Conservation (phyloP, 2,329 filamentous ascomycete species). For the Tolypocladium sp. region DNA sequence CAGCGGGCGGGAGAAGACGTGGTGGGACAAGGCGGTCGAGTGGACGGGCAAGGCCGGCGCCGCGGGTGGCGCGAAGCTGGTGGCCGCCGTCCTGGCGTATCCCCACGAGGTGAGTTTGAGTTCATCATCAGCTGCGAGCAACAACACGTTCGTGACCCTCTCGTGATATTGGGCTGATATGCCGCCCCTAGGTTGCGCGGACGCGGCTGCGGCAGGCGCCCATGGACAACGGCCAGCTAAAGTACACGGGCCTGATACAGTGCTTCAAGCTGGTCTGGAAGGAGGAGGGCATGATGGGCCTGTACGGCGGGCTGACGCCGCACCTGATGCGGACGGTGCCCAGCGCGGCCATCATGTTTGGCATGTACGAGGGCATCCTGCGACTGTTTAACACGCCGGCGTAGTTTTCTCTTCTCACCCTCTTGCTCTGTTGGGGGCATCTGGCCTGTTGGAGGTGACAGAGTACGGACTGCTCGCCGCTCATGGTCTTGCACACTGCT, state of each 20-base stretch:
- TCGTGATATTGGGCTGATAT: neutral
- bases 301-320: conserved; percentile 87
- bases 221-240: conserved; percentile 58
- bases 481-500: neutral
- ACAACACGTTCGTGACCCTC: neutral
- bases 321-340: conserved; percentile 88
- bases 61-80: conserved; percentile 75
- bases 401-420: conserved; percentile 6
- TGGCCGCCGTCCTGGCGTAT: conserved; percentile 79
- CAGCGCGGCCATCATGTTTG: conserved; percentile 92
- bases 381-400: conserved; percentile 33
- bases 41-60: conserved; percentile 73
- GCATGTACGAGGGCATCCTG: conserved; percentile 63
- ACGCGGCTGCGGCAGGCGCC: conserved; percentile 81
- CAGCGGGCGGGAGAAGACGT: conserved; percentile 53
- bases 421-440: neutral
- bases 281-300: conserved; percentile 75
- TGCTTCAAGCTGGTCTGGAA: conserved; percentile 83
- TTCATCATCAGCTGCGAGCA: conserved; percentile 1
- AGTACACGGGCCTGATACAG: conserved; percentile 82
- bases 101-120: conserved; percentile 66
- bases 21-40: conserved; percentile 66
- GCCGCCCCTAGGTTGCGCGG: conserved; percentile 54
- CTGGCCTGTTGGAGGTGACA: neutral
- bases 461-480: neutral